phyloP scores from a whole-genome alignment of 2,329 filamentous ascomycete genomes.

The Xylaria sp. region DNA sequence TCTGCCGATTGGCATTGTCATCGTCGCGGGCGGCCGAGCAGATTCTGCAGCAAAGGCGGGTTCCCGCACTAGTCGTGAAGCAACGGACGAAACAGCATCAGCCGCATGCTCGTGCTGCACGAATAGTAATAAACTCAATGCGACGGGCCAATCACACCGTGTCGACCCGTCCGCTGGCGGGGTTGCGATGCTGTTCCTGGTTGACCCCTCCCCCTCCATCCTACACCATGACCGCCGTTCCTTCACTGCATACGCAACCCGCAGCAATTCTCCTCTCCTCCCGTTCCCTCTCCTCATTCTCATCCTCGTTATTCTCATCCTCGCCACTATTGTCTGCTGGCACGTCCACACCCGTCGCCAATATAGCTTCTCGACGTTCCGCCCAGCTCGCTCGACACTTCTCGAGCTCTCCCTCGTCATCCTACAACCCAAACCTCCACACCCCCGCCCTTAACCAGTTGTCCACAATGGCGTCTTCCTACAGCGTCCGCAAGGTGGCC shows the following conservation, averaged over 20 bases:
- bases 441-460: constrained; percentile 25
- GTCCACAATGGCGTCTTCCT: constrained; percentile 71
- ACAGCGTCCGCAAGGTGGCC: constrained; percentile 86
- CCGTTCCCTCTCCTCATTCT: constrained; percentile 20
- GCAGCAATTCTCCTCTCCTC: constrained; percentile 30
- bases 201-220: constrained; percentile 48
- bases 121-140: constrained; percentile 26
- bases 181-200: constrained; percentile 30
- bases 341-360: constrained; percentile 40
- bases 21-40: constrained; percentile 33
- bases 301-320: constrained; percentile 10
- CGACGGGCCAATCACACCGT: constrained; percentile 46
- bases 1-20: constrained; percentile 17
- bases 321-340: constrained; percentile 23
- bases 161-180: constrained; percentile 44
- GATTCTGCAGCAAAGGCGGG: constrained; percentile 35
- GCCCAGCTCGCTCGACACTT: constrained; percentile 66
- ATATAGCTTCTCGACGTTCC: constrained; percentile 62
- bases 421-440: constrained; percentile 37
- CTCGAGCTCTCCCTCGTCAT: constrained; percentile 51
- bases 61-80: constrained; percentile 29
- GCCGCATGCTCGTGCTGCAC: constrained; percentile 31
- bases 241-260: constrained; percentile 38
- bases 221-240: constrained; percentile 24
- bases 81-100: constrained; percentile 29